Base-by-base conservation (phyloP, 2,329 filamentous ascomycete genomes). In the Monosporascus sp. region DNA sequence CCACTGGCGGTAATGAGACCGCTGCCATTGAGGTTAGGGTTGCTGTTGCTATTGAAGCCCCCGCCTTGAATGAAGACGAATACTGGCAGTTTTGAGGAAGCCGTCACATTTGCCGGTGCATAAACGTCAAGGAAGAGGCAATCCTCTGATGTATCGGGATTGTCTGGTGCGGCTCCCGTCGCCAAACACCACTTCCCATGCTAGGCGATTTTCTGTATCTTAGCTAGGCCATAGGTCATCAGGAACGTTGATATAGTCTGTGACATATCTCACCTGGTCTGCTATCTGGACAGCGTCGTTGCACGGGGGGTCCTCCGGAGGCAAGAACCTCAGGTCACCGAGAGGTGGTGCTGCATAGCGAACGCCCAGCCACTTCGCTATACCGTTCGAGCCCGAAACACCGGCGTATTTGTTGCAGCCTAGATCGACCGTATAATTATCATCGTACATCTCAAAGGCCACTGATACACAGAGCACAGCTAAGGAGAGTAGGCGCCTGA, bases 351-450 rank as follows among this genome's bases (percentile, higher is more conserved):
- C 84, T 1, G 88, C 89, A 72, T 84, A 94, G 44, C 87, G 81
- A 58, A 94, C 82, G 1, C 88, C 89, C 7, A 89, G 77, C 87
- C 87, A 93, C 67, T 86, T 78, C 2, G 80, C 83, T 48, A 91
- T 72, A 1, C 84, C 86, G 60, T 81, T 80, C 0, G 69, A 60
- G 1, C 78, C 72, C 1, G 73, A 64, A 4, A 72, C 69, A 8
- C 89, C 89, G 49, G 76, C 68, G 63, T 91, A 91, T 26, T 75
- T 79, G 31, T 85, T 79, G 65, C 91, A 92, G 3, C 77, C 78
- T 22, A 92, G 74, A 56, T 88, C 75, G 16, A 91, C 82, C 3
- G 74, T 53, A 17, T 50, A 22, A 67, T 65, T 37, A 63, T 66
- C 51, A 44, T 24, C 17, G 49, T 24, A n/a, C 17, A 8, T 11